phyloP scores from a whole-genome alignment of 1,284 basidiomycete genomes.

The Fomitopsis palustris region DNA sequence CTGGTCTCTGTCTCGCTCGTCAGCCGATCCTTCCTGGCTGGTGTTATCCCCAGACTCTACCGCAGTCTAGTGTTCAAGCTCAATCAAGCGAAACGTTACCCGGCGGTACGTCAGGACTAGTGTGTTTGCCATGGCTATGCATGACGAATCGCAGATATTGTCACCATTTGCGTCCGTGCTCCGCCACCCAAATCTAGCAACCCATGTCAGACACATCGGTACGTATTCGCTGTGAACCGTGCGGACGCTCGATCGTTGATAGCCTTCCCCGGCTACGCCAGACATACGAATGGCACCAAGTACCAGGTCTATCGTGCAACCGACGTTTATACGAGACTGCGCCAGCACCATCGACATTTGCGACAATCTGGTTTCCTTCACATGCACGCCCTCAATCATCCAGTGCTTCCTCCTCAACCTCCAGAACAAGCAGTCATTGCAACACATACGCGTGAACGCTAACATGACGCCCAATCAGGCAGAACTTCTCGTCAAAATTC shows the following conservation, averaged over 20 bases:
- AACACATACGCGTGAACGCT: constrained; percentile 45
- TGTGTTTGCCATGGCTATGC: not conserved
- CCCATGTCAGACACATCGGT: constrained; percentile 62
- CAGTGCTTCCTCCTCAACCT: constrained; percentile 47
- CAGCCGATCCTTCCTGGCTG: constrained; percentile 57
- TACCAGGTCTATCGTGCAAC: constrained; percentile 30
- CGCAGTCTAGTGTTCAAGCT: constrained; percentile 48
- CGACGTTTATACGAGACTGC: constrained; percentile 52
- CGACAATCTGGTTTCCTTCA: constrained; percentile 52
- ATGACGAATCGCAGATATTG: constrained; percentile 30
- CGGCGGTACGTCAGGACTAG: constrained; percentile 30
- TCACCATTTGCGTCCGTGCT: constrained; percentile 60
- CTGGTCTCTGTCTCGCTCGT: constrained; percentile 58
- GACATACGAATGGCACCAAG: constrained; percentile 50
- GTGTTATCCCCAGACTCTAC: constrained; percentile 60
- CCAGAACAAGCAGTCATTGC: constrained; percentile 39
- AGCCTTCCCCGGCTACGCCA: constrained; percentile 17
- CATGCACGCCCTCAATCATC: constrained; percentile 45
- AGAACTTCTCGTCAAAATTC: constrained; percentile 38
- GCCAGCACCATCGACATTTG: constrained; percentile 43
- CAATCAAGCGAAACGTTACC: constrained; percentile 53
- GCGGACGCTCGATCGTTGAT: not conserved
- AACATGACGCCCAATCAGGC: constrained; percentile 47
- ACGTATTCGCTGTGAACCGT: not conserved
- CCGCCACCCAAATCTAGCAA: constrained; percentile 46